phyloP scores from a whole-genome alignment of 2,329 filamentous ascomycete genomes.

The Davidsoniella neocaledoniae region DNA sequence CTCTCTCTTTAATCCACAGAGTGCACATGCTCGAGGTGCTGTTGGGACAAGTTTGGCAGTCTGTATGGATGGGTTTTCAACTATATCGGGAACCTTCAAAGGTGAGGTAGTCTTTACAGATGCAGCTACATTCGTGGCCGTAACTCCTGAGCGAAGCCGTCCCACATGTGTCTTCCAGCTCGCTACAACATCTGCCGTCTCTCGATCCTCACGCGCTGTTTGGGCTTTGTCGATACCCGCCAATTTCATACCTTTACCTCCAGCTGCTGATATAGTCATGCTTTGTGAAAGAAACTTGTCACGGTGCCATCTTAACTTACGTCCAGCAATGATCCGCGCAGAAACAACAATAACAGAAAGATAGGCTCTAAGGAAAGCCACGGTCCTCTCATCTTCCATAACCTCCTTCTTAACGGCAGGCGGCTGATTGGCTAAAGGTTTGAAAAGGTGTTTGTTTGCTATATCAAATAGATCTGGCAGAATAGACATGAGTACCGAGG shows the following conservation, averaged over 20 bases:
- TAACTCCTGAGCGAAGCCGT: conserved; percentile 54
- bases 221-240: conserved; percentile 72
- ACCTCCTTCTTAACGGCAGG: conserved; percentile 44
- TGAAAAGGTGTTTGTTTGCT: conserved; percentile 47
- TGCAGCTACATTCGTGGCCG: conserved; percentile 44
- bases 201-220: conserved; percentile 65
- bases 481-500: conserved; percentile 61
- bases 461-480: conserved; percentile 56
- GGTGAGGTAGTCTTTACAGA: conserved; percentile 21
- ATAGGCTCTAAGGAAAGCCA: conserved; percentile 47
- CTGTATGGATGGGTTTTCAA: conserved; percentile 50
- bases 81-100: conserved; percentile 51
- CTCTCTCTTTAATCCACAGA: conserved; percentile 79
- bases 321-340: conserved; percentile 67
- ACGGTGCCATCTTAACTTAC: conserved; percentile 78
- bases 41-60: conserved; percentile 57
- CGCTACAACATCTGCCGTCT: conserved; percentile 59
- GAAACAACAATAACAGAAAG: conserved; percentile 48
- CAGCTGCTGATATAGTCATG: conserved; percentile 70
- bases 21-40: conserved; percentile 57
- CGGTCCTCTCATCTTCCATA: conserved; percentile 43
- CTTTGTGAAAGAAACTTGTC: conserved; percentile 71
- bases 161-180: conserved; percentile 64
- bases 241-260: conserved; percentile 79
- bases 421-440: conserved; percentile 42